Evolutionary conservation across 1,139 yeast genomes (phyloP).

Genomic region (Debaryomyces robertsiae): DNA sequence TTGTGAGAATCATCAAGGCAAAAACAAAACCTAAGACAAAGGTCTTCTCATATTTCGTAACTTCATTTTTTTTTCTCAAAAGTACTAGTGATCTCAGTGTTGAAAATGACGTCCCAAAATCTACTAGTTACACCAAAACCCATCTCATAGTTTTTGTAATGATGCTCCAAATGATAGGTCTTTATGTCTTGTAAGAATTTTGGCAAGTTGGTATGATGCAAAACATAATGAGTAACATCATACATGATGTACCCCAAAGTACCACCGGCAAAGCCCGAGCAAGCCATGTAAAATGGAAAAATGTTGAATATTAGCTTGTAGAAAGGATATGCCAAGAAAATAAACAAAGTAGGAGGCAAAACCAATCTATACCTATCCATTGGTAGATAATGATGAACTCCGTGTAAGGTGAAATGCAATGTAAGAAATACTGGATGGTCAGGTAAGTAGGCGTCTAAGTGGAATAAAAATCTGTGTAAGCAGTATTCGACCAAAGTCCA

Average conservation of each 20-base stretch:
- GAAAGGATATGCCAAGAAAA: conserved; percentile 47
- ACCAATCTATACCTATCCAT: conserved; percentile 94
- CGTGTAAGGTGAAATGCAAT: conserved; percentile 87
- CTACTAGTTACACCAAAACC: conserved; percentile 95
- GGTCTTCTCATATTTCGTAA: conserved; percentile 6
- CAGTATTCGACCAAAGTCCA: conserved; percentile 93
- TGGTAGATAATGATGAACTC: conserved; percentile 95
- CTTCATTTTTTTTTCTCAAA: conserved; percentile 34
- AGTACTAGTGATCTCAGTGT: conserved; percentile 56
- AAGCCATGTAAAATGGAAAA: conserved; percentile 51
- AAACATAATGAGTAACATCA: conserved; percentile 81
- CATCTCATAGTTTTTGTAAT: conserved; percentile 91
- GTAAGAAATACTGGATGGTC: conserved; percentile 74
- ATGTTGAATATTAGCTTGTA: conserved; percentile 40
- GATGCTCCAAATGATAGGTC: conserved; percentile 93
- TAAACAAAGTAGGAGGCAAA: conserved; percentile 89
- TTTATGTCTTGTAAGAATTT: conserved; percentile 72
- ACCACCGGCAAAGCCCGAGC: conserved; percentile 84
- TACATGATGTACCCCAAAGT: conserved; percentile 89
- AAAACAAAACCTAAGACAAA: background rate
- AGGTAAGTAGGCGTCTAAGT: conserved; percentile 83
- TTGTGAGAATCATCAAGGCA: background rate
- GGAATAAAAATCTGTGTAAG: conserved; percentile 90
- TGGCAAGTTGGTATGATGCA: conserved; percentile 88
- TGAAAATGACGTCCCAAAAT: conserved; percentile 93